Conservation (phyloP, 164 flowering plant genomes). For the Macadamia integrifolia region DNA sequence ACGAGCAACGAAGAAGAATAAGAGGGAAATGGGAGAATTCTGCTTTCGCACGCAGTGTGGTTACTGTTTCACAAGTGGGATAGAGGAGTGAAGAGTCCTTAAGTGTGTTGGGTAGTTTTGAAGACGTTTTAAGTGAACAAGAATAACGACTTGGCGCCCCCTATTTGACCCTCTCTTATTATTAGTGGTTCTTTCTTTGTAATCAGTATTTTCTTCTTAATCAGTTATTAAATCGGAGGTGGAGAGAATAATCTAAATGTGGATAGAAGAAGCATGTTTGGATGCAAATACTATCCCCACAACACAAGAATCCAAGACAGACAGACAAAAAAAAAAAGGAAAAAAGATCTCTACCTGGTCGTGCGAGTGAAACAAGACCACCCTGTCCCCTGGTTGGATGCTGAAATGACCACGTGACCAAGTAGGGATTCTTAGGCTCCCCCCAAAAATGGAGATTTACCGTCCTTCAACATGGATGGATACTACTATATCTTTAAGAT, state of each 20-base stretch:
- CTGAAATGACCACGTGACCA: too few relatives aligned
- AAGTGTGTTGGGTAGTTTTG: neutral
- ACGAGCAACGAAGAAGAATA: neutral
- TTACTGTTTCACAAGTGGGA: neutral
- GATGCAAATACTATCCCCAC: neutral
- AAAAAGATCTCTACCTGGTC: too few relatives aligned
- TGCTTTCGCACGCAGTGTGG: conserved; percentile 4
- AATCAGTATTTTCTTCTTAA: neutral
- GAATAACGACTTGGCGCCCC: conserved; percentile 36
- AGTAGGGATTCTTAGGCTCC: too few relatives aligned
- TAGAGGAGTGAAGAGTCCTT: neutral
- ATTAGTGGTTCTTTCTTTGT: too few relatives aligned
- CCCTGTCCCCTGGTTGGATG: too few relatives aligned
- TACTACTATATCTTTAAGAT: too few relatives aligned
- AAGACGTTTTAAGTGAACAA: neutral
- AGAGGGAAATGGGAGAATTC: neutral
- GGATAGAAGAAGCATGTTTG: conserved; percentile 12
- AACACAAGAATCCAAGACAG: too few relatives aligned
- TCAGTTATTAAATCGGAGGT: neutral
- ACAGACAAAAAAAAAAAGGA: too few relatives aligned
- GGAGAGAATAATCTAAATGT: conserved; percentile 3
- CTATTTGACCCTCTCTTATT: conserved; percentile 23
- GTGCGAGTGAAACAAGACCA: too few relatives aligned
- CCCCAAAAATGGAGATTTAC: too few relatives aligned
- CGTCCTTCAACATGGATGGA: too few relatives aligned